These are phyloP conservation scores for Fraxinus xanthoxyloides DNA, from an alignment of 305 asterid species.

Conservation along the genomic window DNA sequence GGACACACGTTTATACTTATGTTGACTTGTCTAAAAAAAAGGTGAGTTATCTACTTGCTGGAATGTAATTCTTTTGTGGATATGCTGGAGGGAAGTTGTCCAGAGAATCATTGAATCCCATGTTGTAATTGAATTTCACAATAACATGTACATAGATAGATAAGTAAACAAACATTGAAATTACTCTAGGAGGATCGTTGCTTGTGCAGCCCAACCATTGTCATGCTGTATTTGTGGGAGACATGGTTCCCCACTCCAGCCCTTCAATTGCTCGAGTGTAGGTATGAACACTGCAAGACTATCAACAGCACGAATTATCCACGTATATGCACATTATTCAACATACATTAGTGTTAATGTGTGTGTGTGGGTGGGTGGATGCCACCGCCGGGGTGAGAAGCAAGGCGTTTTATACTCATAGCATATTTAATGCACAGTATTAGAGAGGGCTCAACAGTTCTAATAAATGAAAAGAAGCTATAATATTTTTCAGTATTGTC, in stretches of 20 bases:
- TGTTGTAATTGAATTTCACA: not conserved
- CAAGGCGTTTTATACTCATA: not conserved
- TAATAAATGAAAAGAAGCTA: not conserved
- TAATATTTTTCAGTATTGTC: not conserved
- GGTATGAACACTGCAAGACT: not conserved
- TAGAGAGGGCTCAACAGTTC: not conserved
- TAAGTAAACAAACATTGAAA: constrained; percentile 3
- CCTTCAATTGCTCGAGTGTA: constrained; percentile 7
- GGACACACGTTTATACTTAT: not conserved
- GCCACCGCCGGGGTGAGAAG: not conserved
- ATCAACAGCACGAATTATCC: not conserved
- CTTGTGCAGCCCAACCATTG: constrained; percentile 19
- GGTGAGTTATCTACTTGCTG: constrained; percentile 18
- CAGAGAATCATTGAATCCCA: constrained; percentile 27
- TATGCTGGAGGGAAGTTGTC: constrained; percentile 30
- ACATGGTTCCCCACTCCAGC: constrained; percentile 19
- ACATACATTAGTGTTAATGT: not conserved
- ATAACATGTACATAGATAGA: not conserved
- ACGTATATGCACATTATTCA: not conserved
- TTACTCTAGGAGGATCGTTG: constrained; percentile 22
- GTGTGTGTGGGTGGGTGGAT: not conserved
- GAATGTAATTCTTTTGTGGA: constrained; percentile 18
- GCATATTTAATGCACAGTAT: not conserved
- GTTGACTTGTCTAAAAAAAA: not conserved
- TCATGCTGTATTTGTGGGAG: constrained; percentile 14